Evolutionary conservation across 352 stramenopile species (phyloP), one percentile per base, ranked within the genome.

Genomic region (Phytophthora colocasiae): DNA sequence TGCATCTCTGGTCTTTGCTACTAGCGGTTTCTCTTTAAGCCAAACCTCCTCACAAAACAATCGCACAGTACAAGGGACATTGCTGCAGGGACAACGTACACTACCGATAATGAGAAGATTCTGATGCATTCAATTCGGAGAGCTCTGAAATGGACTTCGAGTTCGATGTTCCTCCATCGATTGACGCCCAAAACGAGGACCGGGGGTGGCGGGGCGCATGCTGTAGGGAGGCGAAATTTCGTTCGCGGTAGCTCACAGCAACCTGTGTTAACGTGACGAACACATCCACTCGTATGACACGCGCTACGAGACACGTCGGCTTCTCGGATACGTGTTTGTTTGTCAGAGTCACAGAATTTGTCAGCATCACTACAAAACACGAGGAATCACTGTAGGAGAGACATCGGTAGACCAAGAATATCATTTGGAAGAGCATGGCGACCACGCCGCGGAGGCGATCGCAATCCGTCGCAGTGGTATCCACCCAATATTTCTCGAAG

Each of bases 331-430:
- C 14, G 41, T 48, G 8, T 48, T 48, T 22, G 11, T 26, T 7
- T 48, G 17, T 1, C 41, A n/a, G 19, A 26, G 11, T 12, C 41
- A 48, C 22, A 11, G 14, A 17, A 12, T 31, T 9, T 48, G 41
- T 12, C 41, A 48, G 41, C 41, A 48, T 12, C 41, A 22, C 11
- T 48, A 48, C 41, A 48, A 48, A 48, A 48, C 31, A 14, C 17
- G 41, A 48, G 31, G 41, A 14, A 14, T 29, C 6, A 8, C 31
- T 8, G 41, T 48, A 10, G 41, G 41, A 31, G 41, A 48, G 6
- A 31, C 41, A 8, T n/a, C 27, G 10, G 10, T 1, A 4, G 41
- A 48, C 6, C 11, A 31, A 9, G 41, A 48, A 22, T 48, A n/a
- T 48, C 15, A 48, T 29, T 17, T 48, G 14, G 41, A 48, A 22